Base-by-base conservation (phyloP, 2,329 filamentous ascomycete genomes). In the Cladophialophora carrionii region DNA sequence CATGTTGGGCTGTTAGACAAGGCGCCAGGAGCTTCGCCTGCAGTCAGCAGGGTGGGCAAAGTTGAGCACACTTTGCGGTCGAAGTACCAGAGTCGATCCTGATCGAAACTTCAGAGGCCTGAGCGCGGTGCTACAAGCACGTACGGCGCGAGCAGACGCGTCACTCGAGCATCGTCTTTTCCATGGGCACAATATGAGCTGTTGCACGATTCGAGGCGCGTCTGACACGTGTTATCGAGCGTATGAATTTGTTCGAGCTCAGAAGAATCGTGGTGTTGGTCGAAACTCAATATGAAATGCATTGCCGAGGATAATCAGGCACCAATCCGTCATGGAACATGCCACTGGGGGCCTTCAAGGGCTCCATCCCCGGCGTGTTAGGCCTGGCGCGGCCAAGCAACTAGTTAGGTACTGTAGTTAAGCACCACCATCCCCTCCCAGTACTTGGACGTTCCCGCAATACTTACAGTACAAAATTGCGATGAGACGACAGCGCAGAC, bases 1-100 rank as follows among this genome's bases (percentile, higher is more conserved):
- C 63, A 66, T 66, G 17, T 37, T 1, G 55, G 20, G 22, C 32
- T 26, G 20, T 6, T 7, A 51, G 48, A 51, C 20, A 26, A 51
- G 17, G 24, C 4, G 20, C 17, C 1, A 17, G 12, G 22, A 51
- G 7, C 48, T 17, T 51, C 41, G 17, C 17, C 17, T n/a, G 37
- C 37, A 43, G 14, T 43, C 8, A 43, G 37, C 37, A 43, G 37
- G 1, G 37, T n/a, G 2, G 17, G 37, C 7, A 17, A 4, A 17
- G n/a, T 43, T 1, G n/a, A 43, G 2, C 37, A n/a, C 17, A 14
- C 14, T 43, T 7, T 5, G 5, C 17, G 37, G 37, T 43, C 2
- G 37, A 20, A 8, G 7, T 43, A n/a, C 14, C 17, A 43, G 17
- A 43, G 37, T n/a, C n/a, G 17, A 20, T n/a, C 14, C 4, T 7